Base-by-base conservation (phyloP, 768 basidiomycete species). In the Mycena galopus region DNA sequence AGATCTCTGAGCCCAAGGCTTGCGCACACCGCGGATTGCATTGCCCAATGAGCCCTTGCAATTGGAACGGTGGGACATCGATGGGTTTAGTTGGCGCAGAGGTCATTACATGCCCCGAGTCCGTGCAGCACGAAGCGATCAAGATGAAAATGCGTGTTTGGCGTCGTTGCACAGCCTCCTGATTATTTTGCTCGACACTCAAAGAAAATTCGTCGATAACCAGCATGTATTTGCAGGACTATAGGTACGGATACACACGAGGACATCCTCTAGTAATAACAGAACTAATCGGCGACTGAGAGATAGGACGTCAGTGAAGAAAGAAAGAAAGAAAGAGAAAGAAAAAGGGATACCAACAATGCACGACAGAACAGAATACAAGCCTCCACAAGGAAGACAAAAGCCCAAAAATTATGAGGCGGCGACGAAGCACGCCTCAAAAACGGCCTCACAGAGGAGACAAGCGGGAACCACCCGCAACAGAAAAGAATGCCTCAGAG, bases 1-100 rank as follows among this genome's bases (percentile, higher is more conserved):
- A 97, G 29, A 97, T 88, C 77, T 98, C 96, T 50, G 91, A 91
- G 35, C 92, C 90, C 74, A 89, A 79, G 44, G 44, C 44, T 47
- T 23, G n/a, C 44, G 14, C 44, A 47, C 44, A 47, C 44, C 44
- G 44, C 21, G 44, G 44, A 21, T 47, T 47, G 44, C 44, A 47
- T 21, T n/a, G 44, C 21, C 44, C n/a, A n/a, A n/a, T 47, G 32
- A 89, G 84, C 10, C 82, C 81, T 71, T 86, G 89, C 23, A 91
- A 77, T 68, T 88, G 85, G 79, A 91, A 94, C 12, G 91, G 92
- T 11, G 92, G 90, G 6, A 92, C 85, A 53, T 90, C 86, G 37
- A 88, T 76, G 9, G 87, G 86, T 47, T 79, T 81, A 14, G 79
- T 81, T 8, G 83, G 82, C 30, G 84, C 79, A 42, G 81, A 83